Percentiles rank a stretch among this genome's conserved stretches.
phyloP scores from a whole-genome alignment of 2,329 filamentous ascomycete genomes.

The Colletotrichum tofieldiae region DNA sequence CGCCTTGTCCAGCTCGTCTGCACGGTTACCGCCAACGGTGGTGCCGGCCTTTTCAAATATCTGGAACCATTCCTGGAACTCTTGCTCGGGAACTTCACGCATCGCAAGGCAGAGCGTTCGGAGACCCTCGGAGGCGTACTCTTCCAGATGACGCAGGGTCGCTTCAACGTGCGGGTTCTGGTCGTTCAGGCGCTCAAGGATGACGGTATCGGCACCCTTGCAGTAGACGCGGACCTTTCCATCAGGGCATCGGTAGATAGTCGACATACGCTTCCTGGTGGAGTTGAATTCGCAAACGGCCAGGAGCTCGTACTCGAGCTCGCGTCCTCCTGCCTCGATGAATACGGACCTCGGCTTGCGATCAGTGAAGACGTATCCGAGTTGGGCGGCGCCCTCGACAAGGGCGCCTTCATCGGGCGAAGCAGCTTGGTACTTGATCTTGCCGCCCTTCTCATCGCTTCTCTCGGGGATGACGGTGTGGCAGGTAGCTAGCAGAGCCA shows the following conservation, averaged over 20 bases:
- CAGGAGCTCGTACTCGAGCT: conserved; percentile 89
- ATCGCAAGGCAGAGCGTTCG: conserved; percentile 95
- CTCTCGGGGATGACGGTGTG: conserved; percentile 98
- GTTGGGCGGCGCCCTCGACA: conserved; percentile 87
- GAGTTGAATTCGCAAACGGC: conserved; percentile 99
- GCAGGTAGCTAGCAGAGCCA: conserved; percentile 88
- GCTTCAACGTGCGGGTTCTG: conserved; percentile 89
- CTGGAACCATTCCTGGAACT: conserved; percentile 89
- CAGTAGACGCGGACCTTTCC: conserved; percentile 94
- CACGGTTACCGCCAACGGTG: conserved; percentile 91
- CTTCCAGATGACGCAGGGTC: conserved; percentile 96
- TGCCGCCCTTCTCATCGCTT: conserved; percentile 80
- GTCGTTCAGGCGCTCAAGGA: conserved; percentile 88
- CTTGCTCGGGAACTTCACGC: conserved; percentile 91
- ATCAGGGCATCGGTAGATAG: conserved; percentile 96
- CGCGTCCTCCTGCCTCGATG: conserved; percentile 80
- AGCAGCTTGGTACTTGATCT: conserved; percentile 97
- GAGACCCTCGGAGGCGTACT: conserved; percentile 96
- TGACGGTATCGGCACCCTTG: conserved; percentile 98
- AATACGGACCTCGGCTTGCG: conserved; percentile 92
- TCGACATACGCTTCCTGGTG: conserved; percentile 96
- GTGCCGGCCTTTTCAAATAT: conserved; percentile 91
- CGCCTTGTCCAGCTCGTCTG: conserved; percentile 96
- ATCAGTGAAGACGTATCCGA: conserved; percentile 93
- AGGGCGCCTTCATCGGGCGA: conserved; percentile 98